Percentiles rank a stretch among this genome's conserved stretches.
Evolutionary conservation across 2,329 filamentous ascomycete genomes (phyloP).

Genomic region (Dactylonectria macrodidyma): DNA sequence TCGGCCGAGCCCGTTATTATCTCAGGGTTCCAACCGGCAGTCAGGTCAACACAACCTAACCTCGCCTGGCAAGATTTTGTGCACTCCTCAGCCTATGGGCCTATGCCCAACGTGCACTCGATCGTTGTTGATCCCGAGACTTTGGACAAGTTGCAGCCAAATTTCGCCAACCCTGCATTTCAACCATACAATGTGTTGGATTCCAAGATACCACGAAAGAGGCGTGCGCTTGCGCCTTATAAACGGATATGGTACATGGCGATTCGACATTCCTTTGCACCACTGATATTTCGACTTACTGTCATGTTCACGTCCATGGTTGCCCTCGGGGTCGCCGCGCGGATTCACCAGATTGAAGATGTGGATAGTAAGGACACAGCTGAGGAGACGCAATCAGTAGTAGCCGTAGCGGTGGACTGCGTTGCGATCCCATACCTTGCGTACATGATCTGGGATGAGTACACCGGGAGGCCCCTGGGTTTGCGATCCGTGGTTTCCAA

Average conservation of each 20-base stretch:
- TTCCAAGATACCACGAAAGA: slow-evolving; percentile 48
- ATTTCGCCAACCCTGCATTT: slow-evolving; percentile 59
- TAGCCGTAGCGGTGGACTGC: slow-evolving; percentile 91
- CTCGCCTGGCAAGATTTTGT: slow-evolving; percentile 69
- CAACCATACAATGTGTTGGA: slow-evolving; percentile 51
- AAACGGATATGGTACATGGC: slow-evolving; percentile 78
- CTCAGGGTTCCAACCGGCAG: slow-evolving; percentile 60
- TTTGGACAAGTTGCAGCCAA: slow-evolving; percentile 63
- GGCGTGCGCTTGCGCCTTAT: slow-evolving; percentile 53
- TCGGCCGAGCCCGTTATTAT: slow-evolving; percentile 73
- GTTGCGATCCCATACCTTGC: slow-evolving; percentile 91
- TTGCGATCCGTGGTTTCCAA: slow-evolving; percentile 88
- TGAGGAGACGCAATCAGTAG: slow-evolving; percentile 83
- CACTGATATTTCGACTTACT: slow-evolving; percentile 84
- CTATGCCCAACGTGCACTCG: slow-evolving; percentile 62
- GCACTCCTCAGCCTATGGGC: slow-evolving; percentile 67
- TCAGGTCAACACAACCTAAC: slow-evolving; percentile 55
- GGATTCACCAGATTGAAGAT: slow-evolving; percentile 77
- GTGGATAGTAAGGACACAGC: slow-evolving; percentile 57
- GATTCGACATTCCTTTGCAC: slow-evolving; percentile 87
- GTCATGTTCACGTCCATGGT: slow-evolving; percentile 88
- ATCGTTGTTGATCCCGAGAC: slow-evolving; percentile 63
- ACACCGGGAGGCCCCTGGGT: slow-evolving; percentile 92
- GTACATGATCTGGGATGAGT: slow-evolving; percentile 97
- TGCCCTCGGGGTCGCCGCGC: slow-evolving; percentile 83